phyloP scores from a whole-genome alignment of 768 basidiomycete genomes.

The Solioccasus polychromus region DNA sequence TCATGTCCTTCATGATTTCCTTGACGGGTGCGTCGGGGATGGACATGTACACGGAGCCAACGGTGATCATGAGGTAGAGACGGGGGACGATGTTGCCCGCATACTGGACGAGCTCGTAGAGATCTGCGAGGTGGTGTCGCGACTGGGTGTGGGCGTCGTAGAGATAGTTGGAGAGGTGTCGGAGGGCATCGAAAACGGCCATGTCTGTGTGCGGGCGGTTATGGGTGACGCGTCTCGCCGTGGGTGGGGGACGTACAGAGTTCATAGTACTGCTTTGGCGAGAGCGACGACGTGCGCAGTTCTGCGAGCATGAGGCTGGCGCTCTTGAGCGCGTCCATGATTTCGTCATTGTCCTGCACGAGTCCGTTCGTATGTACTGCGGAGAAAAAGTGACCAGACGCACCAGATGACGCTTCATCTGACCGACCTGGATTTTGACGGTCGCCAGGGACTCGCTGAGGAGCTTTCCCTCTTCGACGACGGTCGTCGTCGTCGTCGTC shows the following conservation, averaged over 20 bases:
- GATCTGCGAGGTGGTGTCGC: slow-evolving; percentile 93
- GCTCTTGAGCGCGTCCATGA: slow-evolving; percentile 98
- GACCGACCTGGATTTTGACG: slow-evolving; percentile 88
- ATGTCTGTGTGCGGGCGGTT: slow-evolving; percentile 60
- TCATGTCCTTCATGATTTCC: slow-evolving; percentile 99
- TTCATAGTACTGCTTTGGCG: slow-evolving; percentile 98
- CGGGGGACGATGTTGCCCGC: slow-evolving; percentile 95
- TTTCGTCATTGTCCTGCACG: slow-evolving; percentile 87
- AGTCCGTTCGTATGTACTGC: background rate
- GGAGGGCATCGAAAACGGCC: slow-evolving; percentile 96
- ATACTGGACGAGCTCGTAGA: slow-evolving; percentile 99
- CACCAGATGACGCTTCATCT: slow-evolving; percentile 93
- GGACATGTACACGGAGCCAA: slow-evolving; percentile 99
- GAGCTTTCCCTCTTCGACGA: slow-evolving; percentile 75
- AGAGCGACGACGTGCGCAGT: slow-evolving; percentile 87
- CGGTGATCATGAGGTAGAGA: slow-evolving; percentile 98
- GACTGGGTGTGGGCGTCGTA: slow-evolving; percentile 92
- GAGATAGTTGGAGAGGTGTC: slow-evolving; percentile 93
- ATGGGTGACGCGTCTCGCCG: too few relatives aligned
- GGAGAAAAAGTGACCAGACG: slow-evolving; percentile 23
- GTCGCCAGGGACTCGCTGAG: slow-evolving; percentile 82
- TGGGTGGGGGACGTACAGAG: slow-evolving; percentile 60
- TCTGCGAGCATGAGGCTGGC: slow-evolving; percentile 98
- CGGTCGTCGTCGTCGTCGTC: slow-evolving; percentile 22
- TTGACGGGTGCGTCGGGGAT: slow-evolving; percentile 95